Evolutionary conservation across 371 early-diverging fungal genomes (phyloP).

Genomic region (Circinella minor): DNA sequence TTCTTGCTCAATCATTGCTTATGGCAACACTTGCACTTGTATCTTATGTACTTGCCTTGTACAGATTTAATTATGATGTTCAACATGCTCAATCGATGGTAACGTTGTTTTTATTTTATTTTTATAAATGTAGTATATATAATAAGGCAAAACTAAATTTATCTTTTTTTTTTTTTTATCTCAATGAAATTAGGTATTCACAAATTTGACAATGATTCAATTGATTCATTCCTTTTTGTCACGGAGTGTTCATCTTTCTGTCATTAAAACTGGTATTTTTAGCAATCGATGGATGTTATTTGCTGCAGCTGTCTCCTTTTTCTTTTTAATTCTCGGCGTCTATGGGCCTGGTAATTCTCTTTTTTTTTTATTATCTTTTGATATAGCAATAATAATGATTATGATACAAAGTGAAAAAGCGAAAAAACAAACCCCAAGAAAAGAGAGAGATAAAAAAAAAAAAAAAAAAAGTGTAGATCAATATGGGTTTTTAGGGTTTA

Average conservation of each 20-base stretch:
- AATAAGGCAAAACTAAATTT: neutral
- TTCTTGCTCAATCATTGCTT: constrained; percentile 36
- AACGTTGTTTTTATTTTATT: neutral
- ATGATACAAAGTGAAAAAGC: too few relatives aligned
- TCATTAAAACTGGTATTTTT: constrained; percentile 73
- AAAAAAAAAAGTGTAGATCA: neutral
- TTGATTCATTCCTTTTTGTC: constrained; percentile 82
- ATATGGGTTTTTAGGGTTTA: too few relatives aligned
- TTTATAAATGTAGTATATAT: neutral
- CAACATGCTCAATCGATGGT: constrained; percentile 34
- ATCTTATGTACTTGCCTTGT: constrained; percentile 57
- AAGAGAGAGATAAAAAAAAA: neutral
- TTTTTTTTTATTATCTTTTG: neutral
- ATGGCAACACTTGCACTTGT: constrained; percentile 68
- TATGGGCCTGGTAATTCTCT: constrained; percentile 75
- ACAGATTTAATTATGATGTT: constrained; percentile 35
- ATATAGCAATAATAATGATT: too few relatives aligned
- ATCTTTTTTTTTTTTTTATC: neutral
- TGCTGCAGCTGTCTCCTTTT: constrained; percentile 69
- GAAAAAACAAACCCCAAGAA: neutral
- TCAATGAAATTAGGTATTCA: constrained; percentile 59
- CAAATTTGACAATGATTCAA: constrained; percentile 78
- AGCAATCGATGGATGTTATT: constrained; percentile 80
- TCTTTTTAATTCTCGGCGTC: constrained; percentile 68
- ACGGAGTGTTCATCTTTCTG: constrained; percentile 66